Evolutionary conservation across 176 grass and related monocot species (phyloP), one percentile per base, ranked within the genome.

Genomic region (Oryza rufipogon): DNA sequence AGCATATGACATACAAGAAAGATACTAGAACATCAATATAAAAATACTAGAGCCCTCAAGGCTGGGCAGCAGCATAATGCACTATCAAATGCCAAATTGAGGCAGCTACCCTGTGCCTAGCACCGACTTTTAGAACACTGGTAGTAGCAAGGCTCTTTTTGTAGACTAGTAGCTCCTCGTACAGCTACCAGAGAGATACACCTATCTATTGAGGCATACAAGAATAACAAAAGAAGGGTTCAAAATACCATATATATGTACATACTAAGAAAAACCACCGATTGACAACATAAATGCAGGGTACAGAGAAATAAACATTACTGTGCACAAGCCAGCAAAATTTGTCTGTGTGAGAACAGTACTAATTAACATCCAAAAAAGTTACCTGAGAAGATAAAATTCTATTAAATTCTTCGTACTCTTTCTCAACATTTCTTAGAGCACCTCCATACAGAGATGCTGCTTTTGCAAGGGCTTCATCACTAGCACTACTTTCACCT

Each of bases 401-500:
- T 77, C 79, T 88, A 78, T 87, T 96, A 38, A 92, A 94, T 91
- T 99, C 93, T 77, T 99, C 96, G 26, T 87, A 89, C 64, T 99
- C 96, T 84, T 99, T 99, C 79, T 96, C 93, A 58, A 99, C 58
- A 81, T 99, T 99, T 96, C 93, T 96, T 78, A 99, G 85, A 70
- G 93, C 93, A 52, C 93, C 93, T 77, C 96, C 96, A 45, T 96
- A 96, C 5, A 99, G 54, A 74, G 92, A 88, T 78, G 90, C 77
- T 7, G 96, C 93, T 87, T 96, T 96, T 76, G 81, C 54, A 48
- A 99, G 88, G 79, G 92, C 85, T 89, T 89, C 91, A 68, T 90
- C 96, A 16, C 42, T 90, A 74, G 75, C 63, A 65, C 32, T 92
- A 93, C 89, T 94, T 84, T 99, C 96, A 67, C 88, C 83, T 81